Base-by-base conservation (phyloP, 805 yeast species). In the Yamadazyma kitorensis region DNA sequence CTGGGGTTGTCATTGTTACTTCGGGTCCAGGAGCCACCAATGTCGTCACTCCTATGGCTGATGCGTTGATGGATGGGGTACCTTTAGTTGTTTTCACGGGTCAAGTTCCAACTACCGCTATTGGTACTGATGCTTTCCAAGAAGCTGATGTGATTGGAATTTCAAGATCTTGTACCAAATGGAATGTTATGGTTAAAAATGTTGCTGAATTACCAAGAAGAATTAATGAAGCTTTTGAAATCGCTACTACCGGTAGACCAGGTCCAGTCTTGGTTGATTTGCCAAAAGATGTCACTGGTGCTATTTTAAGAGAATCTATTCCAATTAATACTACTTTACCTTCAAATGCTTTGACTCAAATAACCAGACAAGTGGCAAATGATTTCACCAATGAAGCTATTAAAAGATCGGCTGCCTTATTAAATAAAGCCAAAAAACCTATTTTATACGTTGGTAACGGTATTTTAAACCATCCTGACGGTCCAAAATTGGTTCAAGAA, bases 11-110 rank as follows among this genome's bases (percentile, higher is more conserved):
- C 31, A 70, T 93, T 52, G 98, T 93, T 33, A 93, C 98, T n/a
- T 87, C 96, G 1, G 98, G 98, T 33, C 98, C 98, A 19, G 98
- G 98, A 55, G 98, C 98, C 31, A 93, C 98, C 36, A 93, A 93
- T 56, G 96, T 93, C 40, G 81, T 93, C 45, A 93, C 98, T n/a
- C 96, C 98, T 36, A 78, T 93, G 85, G 95, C 95, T 39, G 98
- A 93, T 59, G 98, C 98, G 10, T 70, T 91, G 34, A 87, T 93
- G 47, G 98, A 93, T 62, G 98, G 98, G 68, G 87, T 88, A 24
- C 98, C 98, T 33, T 73, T 93, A 70, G 89, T 93, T 47, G 98
- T 91, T 13, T 93, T 93, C 66, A 78, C 96, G 4, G 98, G 98
- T 39, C 98, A 93, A 74, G 98, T 93, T 23, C 86, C 96, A 38